phyloP scores from a whole-genome alignment of 2,329 filamentous ascomycete genomes.

The Neonectria sp. region DNA sequence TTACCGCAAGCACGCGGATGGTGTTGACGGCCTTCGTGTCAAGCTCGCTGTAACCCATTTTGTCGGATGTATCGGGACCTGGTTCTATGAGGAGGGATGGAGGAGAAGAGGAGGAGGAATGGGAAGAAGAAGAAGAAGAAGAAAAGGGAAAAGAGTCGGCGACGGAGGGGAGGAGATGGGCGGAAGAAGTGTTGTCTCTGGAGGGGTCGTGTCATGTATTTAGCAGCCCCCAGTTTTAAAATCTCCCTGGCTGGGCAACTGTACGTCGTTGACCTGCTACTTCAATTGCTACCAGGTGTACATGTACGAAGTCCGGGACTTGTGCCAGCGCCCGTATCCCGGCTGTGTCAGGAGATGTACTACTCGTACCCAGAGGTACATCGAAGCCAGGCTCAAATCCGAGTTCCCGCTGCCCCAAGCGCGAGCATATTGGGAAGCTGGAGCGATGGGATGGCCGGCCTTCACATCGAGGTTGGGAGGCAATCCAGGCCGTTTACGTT shows the following conservation, averaged over 20 bases:
- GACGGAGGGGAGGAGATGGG: constrained; percentile 43
- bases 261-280: background rate
- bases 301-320: constrained; percentile 3
- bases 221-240: constrained; percentile 49
- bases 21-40: constrained; percentile 98
- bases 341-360: background rate
- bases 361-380: background rate
- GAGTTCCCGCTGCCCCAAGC: background rate
- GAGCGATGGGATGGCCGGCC: constrained; percentile 12
- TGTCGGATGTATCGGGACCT: constrained; percentile 58
- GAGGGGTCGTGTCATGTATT: constrained; percentile 55
- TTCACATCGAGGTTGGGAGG: constrained; percentile 12
- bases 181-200: constrained; percentile 39
- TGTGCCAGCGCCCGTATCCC: constrained; percentile 14
- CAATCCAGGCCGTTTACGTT: background rate
- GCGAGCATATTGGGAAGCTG: constrained; percentile 9
- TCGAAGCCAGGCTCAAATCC: background rate
- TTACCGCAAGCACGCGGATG: constrained; percentile 95
- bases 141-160: constrained; percentile 45
- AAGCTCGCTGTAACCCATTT: constrained; percentile 90
- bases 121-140: constrained; percentile 43
- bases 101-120: constrained; percentile 47
- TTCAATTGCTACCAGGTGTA: too few species aligned
- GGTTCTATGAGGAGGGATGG: constrained; percentile 39
- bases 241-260: constrained; percentile 35